These are phyloP conservation scores for Cladobotryum mycophilum DNA, from an alignment of 2,329 filamentous ascomycete genomes.

Conservation along the genomic window DNA sequence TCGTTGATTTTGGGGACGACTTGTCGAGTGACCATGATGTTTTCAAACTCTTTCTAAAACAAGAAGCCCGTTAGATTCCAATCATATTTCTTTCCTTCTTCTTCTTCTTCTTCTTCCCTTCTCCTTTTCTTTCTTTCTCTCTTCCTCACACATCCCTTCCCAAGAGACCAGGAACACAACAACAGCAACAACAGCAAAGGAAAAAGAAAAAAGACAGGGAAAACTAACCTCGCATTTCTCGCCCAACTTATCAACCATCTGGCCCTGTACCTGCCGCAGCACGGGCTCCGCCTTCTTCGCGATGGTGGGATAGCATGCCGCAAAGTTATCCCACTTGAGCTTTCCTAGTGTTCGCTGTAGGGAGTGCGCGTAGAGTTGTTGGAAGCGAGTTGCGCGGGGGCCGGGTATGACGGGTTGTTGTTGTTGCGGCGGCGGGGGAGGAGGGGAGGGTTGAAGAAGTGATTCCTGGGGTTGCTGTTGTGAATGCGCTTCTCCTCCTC, in stretches of 20 bases:
- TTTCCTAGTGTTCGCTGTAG: conserved; percentile 49
- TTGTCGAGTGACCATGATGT: conserved; percentile 43
- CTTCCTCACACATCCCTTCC: not conserved
- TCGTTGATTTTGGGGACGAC: conserved; percentile 54
- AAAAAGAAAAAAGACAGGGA: not conserved
- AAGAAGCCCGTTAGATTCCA: not conserved
- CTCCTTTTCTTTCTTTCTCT: not conserved
- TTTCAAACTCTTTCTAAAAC: conserved; percentile 48
- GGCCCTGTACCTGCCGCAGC: conserved; percentile 48
- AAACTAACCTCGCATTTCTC: conserved; percentile 44
- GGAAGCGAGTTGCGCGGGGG: conserved; percentile 50
- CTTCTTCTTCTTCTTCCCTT: not conserved
- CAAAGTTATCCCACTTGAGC: conserved; percentile 52
- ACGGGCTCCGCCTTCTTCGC: conserved; percentile 43
- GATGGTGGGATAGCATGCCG: conserved; percentile 57
- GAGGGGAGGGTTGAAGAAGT: too few species aligned
- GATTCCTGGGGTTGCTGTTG: not conserved
- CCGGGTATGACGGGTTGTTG: conserved; percentile 40
- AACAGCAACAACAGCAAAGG: too few species aligned
- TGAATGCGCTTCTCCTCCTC: not conserved
- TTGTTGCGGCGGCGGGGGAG: not conserved
- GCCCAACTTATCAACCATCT: conserved; percentile 51
- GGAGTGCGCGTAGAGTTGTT: conserved; percentile 46
- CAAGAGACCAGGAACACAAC: not conserved
- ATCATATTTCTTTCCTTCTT: not conserved